Conservation (phyloP, 1,139 yeast species). For the Blastobotrys indianensis region DNA sequence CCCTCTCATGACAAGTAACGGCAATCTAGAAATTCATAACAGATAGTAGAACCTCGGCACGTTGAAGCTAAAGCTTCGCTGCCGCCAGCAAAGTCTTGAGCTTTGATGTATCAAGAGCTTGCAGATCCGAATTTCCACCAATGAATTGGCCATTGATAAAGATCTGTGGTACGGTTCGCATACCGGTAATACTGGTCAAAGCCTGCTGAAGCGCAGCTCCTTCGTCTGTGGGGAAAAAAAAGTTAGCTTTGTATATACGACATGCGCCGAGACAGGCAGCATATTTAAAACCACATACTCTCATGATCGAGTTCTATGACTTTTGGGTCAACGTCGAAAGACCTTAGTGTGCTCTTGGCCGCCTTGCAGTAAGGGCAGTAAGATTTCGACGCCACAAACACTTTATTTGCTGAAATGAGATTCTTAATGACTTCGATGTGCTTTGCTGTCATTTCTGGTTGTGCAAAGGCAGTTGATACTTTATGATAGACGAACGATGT, state of each 20-base stretch:
- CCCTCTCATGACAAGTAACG: too few species aligned
- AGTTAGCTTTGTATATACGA: neutral
- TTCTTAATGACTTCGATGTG: conserved; percentile 14
- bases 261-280: neutral
- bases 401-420: conserved; percentile 56
- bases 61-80: conserved; percentile 9
- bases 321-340: conserved; percentile 19
- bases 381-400: conserved; percentile 75
- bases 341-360: conserved; percentile 10
- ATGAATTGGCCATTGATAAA: conserved; percentile 86
- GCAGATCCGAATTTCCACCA: conserved; percentile 91
- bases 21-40: too few species aligned
- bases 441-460: conserved; percentile 9
- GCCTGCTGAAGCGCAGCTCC: conserved; percentile 77
- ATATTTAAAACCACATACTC: conserved; percentile 11
- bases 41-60: too few species aligned
- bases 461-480: neutral
- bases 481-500: neutral
- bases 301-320: conserved; percentile 22
- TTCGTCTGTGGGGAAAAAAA: conserved; percentile 30
- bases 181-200: conserved; percentile 71
- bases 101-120: conserved; percentile 43
- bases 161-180: conserved; percentile 88
- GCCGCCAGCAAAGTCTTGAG: conserved; percentile 33
- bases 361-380: conserved; percentile 23